These are phyloP conservation scores for Xylaria sp. DNA, from an alignment of 2,329 filamentous ascomycete species.

Conservation along the genomic window DNA sequence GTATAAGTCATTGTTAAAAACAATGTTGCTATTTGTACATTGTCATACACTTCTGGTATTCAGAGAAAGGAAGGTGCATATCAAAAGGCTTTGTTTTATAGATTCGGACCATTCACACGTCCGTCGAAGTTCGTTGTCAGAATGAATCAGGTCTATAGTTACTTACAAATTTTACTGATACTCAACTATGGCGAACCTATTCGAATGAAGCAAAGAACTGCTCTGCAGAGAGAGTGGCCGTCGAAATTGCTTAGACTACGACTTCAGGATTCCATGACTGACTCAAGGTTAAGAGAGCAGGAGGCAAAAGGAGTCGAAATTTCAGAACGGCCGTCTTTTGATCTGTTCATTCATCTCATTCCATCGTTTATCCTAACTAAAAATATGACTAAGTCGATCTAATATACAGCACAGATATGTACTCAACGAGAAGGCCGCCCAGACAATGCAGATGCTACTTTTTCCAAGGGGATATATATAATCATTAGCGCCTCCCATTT, in stretches of 20 bases:
- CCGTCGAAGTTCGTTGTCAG: neutral
- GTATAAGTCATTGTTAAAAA: neutral
- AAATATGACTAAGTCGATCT: constrained; percentile 17
- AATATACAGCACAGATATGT: constrained; percentile 32
- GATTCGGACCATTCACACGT: neutral
- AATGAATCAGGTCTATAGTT: neutral
- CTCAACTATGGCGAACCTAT: neutral
- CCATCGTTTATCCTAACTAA: constrained; percentile 27
- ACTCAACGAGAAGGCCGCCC: constrained; percentile 6
- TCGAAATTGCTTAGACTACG: neutral
- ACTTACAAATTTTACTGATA: neutral
- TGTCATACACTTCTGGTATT: no score
- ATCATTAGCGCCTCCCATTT: constrained; percentile 13
- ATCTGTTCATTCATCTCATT: constrained; percentile 33
- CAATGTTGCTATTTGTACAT: neutral
- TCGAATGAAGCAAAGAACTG: neutral
- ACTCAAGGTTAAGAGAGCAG: no score
- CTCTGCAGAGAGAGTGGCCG: no score
- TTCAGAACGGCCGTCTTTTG: neutral
- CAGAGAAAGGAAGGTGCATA: neutral
- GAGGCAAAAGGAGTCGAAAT: neutral
- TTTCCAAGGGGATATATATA: constrained; percentile 19
- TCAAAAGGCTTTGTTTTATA: neutral
- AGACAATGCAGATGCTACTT: constrained; percentile 19
- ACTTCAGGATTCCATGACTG: neutral